Percentiles rank a stretch among this genome's conserved stretches.
Conservation (phyloP, 352 stramenopile genomes). For the Heterotrichella gracilis region DNA sequence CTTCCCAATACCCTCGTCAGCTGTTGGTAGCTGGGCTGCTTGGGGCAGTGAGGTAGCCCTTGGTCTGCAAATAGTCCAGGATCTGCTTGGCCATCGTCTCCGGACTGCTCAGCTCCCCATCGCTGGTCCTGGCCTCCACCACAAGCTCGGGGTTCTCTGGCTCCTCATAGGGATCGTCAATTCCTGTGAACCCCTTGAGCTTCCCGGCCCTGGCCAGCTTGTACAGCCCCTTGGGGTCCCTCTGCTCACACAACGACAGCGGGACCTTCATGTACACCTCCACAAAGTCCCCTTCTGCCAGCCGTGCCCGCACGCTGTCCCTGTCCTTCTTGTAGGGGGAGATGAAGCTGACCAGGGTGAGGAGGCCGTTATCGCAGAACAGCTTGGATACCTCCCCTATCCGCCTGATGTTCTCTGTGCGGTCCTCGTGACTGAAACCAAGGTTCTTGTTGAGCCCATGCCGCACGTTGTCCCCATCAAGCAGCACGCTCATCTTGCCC, state of each 20-base stretch:
- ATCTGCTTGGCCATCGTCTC: no score
- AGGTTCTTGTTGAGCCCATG: conserved; percentile 85
- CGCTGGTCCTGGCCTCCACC: no score
- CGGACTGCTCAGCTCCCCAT: no score
- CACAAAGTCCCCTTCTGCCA: no score
- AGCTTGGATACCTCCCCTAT: conserved; percentile 75
- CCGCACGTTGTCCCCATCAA: conserved; percentile 88
- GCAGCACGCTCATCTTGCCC: conserved; percentile 69
- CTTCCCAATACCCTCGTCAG: no score
- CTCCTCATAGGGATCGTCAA: conserved; percentile 83
- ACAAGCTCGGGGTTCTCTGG: conserved; percentile 62
- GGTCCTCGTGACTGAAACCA: conserved; percentile 61
- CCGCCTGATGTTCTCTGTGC: conserved; percentile 64
- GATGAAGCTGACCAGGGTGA: conserved; percentile 81
- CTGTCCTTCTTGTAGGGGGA: conserved; percentile 62
- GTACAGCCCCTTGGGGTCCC: conserved; percentile 83
- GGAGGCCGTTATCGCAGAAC: conserved; percentile 69
- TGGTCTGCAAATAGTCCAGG: no score
- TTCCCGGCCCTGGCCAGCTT: conserved; percentile 58
- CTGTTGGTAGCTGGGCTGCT: no score
- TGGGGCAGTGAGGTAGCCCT: no score
- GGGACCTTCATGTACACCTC: conserved; percentile 91
- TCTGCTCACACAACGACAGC: conserved; percentile 62
- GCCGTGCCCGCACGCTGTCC: conserved; percentile 58
- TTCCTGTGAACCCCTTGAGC: conserved; percentile 90